Conservation (phyloP, 495 filamentous ascomycete genomes). For the Aspergillus cristatus region DNA sequence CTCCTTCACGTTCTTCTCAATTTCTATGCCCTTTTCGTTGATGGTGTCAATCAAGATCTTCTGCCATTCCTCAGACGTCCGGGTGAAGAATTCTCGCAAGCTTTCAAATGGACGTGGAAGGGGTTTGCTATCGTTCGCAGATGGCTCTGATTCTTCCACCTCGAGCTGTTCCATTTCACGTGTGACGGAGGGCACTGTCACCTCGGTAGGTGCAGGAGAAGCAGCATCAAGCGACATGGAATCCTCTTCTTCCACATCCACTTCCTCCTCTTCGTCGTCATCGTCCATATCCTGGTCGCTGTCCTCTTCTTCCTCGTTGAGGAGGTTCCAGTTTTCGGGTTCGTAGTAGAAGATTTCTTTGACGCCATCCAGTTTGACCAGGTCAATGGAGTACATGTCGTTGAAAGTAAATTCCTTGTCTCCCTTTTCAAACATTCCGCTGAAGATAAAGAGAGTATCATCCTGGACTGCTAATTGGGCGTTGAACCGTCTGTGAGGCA, state of each 20-base stretch:
- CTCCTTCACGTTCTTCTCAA: constrained; percentile 71
- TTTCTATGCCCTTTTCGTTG: constrained; percentile 44
- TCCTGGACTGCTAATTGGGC: constrained; percentile 82
- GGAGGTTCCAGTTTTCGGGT: constrained; percentile 76
- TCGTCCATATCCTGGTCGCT: constrained; percentile 63
- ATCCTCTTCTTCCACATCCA: constrained; percentile 31
- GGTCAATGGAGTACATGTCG: constrained; percentile 83
- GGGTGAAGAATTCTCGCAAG: constrained; percentile 81
- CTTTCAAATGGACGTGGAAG: constrained; percentile 79
- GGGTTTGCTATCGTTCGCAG: constrained; percentile 36
- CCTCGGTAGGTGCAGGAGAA: constrained; percentile 27
- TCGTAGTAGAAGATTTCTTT: constrained; percentile 79
- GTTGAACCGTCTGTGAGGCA: constrained; percentile 85
- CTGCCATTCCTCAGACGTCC: constrained; percentile 88
- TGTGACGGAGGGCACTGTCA: constrained; percentile 29
- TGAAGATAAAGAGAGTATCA: constrained; percentile 85
- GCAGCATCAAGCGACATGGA: constrained; percentile 31
- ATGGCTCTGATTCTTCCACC: constrained; percentile 44
- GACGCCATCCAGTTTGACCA: constrained; percentile 86
- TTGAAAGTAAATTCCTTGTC: constrained; percentile 92
- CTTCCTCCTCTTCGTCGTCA: constrained; percentile 58
- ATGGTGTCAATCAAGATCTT: constrained; percentile 63
- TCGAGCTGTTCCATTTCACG: constrained; percentile 57
- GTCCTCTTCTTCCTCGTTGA: constrained; percentile 58
- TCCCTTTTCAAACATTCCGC: constrained; percentile 89